Percentiles rank a stretch among this genome's conserved stretches.
phyloP scores from a whole-genome alignment of 2,329 filamentous ascomycete genomes.

The Myriosclerotinia duriaeana region DNA sequence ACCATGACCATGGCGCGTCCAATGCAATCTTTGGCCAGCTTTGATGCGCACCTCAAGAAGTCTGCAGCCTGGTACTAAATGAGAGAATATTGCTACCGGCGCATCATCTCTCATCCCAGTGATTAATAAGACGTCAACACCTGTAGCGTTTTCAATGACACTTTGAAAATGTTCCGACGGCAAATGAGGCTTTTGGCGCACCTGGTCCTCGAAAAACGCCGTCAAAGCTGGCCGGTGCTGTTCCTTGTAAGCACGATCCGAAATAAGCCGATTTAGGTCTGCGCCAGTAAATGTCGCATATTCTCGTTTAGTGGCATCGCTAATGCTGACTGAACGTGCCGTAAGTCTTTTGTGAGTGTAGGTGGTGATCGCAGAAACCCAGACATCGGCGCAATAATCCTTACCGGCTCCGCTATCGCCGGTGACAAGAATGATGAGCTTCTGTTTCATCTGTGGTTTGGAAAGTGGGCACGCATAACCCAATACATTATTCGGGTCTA shows the following conservation, averaged over 20 bases:
- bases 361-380: slow-evolving; percentile 47
- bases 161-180: slow-evolving; percentile 47
- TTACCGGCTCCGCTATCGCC: slow-evolving; percentile 58
- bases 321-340: slow-evolving; percentile 54
- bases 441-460: slow-evolving; percentile 39
- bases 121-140: slow-evolving; percentile 57
- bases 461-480: slow-evolving; percentile 56
- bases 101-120: slow-evolving; percentile 55
- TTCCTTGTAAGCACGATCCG: slow-evolving; percentile 61
- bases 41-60: slow-evolving; percentile 55
- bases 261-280: slow-evolving; percentile 49
- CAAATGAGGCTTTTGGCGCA: slow-evolving; percentile 47
- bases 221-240: slow-evolving; percentile 55
- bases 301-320: slow-evolving; percentile 56
- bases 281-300: slow-evolving; percentile 53
- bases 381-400: slow-evolving; percentile 57
- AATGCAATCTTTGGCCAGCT: slow-evolving; percentile 44
- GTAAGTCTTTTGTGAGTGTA: slow-evolving; percentile 37
- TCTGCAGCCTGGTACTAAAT: slow-evolving; percentile 52
- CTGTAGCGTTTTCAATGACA: slow-evolving; percentile 45
- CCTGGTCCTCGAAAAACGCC: slow-evolving; percentile 50
- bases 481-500: slow-evolving; percentile 54
- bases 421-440: slow-evolving; percentile 53
- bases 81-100: slow-evolving; percentile 54
- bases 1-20: slow-evolving; percentile 41